Percentiles rank a stretch among this genome's conserved stretches.
Evolutionary conservation across 768 basidiomycete species (phyloP).

Genomic region (Fistulinella prunicolor): DNA sequence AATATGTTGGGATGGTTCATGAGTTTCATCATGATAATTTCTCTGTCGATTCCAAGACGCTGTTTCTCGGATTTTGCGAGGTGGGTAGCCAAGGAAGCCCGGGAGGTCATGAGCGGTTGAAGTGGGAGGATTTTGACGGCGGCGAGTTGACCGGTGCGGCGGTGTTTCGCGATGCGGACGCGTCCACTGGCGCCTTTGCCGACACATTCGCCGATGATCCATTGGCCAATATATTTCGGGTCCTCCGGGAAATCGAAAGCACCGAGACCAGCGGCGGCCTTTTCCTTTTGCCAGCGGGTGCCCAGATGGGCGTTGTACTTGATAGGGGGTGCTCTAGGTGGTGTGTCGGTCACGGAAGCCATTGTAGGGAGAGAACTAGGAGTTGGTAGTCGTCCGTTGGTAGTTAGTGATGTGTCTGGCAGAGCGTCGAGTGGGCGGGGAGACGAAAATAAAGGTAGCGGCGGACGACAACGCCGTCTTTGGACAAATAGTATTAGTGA

Average conservation of each 20-base stretch:
- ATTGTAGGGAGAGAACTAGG: too few relatives aligned
- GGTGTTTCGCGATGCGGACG: slow-evolving; percentile 90
- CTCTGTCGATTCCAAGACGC: slow-evolving; percentile 84
- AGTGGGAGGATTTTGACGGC: slow-evolving; percentile 95
- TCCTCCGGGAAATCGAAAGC: slow-evolving; percentile 84
- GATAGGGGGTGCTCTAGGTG: slow-evolving; percentile 70
- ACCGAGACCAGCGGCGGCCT: slow-evolving; percentile 69
- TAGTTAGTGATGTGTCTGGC: slow-evolving; percentile 13
- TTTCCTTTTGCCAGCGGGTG: slow-evolving; percentile 87
- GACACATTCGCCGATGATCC: slow-evolving; percentile 91
- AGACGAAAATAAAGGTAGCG: neutral
- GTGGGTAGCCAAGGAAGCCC: slow-evolving; percentile 62
- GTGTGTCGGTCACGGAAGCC: slow-evolving; percentile 43
- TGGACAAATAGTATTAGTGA: too few relatives aligned
- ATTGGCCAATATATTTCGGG: slow-evolving; percentile 84
- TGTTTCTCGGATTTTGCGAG: slow-evolving; percentile 76
- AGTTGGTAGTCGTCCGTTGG: too few relatives aligned
- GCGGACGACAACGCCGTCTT: too few relatives aligned
- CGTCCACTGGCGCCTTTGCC: slow-evolving; percentile 94
- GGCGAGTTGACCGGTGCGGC: slow-evolving; percentile 83
- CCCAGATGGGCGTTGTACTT: slow-evolving; percentile 67
- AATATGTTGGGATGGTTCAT: slow-evolving; percentile 98
- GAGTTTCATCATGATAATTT: slow-evolving; percentile 99
- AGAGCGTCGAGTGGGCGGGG: too few relatives aligned
- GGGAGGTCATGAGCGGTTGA: slow-evolving; percentile 70